Evolutionary conservation across 2,329 filamentous ascomycete species (phyloP).

Genomic region (Alternaria longipes): DNA sequence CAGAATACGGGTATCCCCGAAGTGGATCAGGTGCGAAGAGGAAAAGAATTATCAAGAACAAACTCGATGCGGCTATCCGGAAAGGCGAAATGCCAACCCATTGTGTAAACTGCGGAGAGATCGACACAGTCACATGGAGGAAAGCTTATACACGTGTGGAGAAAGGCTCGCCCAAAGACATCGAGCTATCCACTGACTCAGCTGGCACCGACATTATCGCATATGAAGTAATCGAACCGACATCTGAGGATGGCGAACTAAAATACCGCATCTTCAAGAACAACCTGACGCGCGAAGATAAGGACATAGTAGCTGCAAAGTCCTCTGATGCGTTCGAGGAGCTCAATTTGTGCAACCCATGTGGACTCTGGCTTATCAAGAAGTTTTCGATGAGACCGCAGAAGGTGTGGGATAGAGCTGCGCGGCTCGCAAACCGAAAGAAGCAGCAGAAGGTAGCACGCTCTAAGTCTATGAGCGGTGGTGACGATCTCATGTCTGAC

Average conservation of each 20-base stretch:
- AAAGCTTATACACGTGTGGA: slow-evolving; percentile 86
- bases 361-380: slow-evolving; percentile 93
- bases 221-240: slow-evolving; percentile 41
- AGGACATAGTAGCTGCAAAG: slow-evolving; percentile 52
- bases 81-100: slow-evolving; percentile 86
- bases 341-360: slow-evolving; percentile 89
- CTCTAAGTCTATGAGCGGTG: slow-evolving; percentile 56
- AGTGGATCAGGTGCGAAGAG: slow-evolving; percentile 68
- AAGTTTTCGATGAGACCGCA: slow-evolving; percentile 83
- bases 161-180: slow-evolving; percentile 72
- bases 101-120: slow-evolving; percentile 91
- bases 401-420: slow-evolving; percentile 74
- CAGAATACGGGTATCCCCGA: slow-evolving; percentile 39
- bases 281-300: slow-evolving; percentile 70
- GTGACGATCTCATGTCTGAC: slow-evolving; percentile 55
- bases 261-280: slow-evolving; percentile 83
- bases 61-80: slow-evolving; percentile 68
- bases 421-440: slow-evolving; percentile 54
- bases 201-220: slow-evolving; percentile 73
- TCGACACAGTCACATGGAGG: slow-evolving; percentile 96
- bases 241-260: slow-evolving; percentile 67
- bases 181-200: slow-evolving; percentile 70
- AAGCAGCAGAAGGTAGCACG: slow-evolving; percentile 43
- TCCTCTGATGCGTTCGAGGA: slow-evolving; percentile 66
- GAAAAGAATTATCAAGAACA: slow-evolving; percentile 69